These are phyloP conservation scores for Aspergillus heteromorphus DNA, from an alignment of 495 filamentous ascomycete genomes.

Conservation along the genomic window DNA sequence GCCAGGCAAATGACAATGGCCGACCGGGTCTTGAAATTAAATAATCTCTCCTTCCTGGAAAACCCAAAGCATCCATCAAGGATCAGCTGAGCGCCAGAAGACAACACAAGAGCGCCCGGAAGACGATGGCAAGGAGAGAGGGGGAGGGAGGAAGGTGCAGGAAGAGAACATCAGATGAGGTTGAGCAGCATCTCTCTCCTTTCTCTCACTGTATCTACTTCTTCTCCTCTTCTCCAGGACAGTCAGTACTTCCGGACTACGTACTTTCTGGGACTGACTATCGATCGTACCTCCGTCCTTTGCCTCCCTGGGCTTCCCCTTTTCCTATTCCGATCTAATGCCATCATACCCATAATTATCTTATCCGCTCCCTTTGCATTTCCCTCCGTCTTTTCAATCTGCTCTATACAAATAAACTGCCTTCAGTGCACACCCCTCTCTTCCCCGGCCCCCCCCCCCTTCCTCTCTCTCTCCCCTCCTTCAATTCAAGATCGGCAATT, in stretches of 20 bases:
- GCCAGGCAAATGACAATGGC: conserved; percentile 4
- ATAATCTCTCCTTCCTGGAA: conserved; percentile 5
- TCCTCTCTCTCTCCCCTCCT: not conserved
- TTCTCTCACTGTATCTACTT: not conserved
- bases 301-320: not conserved
- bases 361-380: not conserved
- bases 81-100: not conserved
- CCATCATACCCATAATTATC: not conserved
- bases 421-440: no score
- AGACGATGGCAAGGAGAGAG: no score
- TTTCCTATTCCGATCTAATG: not conserved
- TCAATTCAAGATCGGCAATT: not conserved
- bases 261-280: conserved; percentile 7
- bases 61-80: conserved; percentile 4
- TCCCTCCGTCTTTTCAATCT: not conserved
- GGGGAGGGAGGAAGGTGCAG: no score
- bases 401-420: not conserved
- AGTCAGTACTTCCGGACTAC: no score
- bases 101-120: no score
- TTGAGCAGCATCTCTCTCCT: conserved; percentile 10
- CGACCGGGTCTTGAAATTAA: not conserved
- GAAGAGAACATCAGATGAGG: no score
- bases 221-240: conserved; percentile 5
- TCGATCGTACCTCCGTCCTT: conserved; percentile 1
- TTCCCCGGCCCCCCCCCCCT: not conserved